phyloP scores from a whole-genome alignment of 208 protist species.

The Trypanosoma conorhini region DNA sequence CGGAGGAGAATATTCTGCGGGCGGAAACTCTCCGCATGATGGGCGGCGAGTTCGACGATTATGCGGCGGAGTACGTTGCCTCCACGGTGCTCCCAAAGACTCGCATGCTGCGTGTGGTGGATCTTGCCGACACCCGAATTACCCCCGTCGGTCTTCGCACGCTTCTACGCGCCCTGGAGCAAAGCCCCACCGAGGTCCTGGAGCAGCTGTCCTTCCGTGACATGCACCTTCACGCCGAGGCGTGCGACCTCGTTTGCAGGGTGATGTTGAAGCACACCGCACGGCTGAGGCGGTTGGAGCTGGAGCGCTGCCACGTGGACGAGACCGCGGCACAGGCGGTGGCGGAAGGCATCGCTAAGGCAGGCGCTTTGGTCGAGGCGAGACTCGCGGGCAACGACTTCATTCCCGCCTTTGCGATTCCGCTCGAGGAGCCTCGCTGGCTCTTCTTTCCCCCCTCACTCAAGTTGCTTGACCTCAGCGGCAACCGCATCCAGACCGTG shows the following conservation, averaged over 20 bases:
- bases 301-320: slow-evolving; percentile 40
- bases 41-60: slow-evolving; percentile 21
- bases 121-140: slow-evolving; percentile 9
- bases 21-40: slow-evolving; percentile 17
- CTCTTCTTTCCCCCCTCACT: slow-evolving; percentile 39
- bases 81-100: slow-evolving; percentile 10
- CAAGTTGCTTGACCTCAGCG: slow-evolving; percentile 39
- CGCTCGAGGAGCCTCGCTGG: neutral
- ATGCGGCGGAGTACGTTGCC: slow-evolving; percentile 11
- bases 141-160: slow-evolving; percentile 7
- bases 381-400: slow-evolving; percentile 50
- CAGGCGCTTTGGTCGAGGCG: slow-evolving; percentile 26
- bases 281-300: slow-evolving; percentile 21
- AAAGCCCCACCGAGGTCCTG: slow-evolving; percentile 9
- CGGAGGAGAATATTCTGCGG: slow-evolving; percentile 1
- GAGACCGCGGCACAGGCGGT: slow-evolving; percentile 35
- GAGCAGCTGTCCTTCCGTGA: slow-evolving; percentile 26
- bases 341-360: slow-evolving; percentile 29
- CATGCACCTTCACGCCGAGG: slow-evolving; percentile 26
- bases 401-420: slow-evolving; percentile 37
- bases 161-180: neutral
- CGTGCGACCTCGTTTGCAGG: slow-evolving; percentile 15
- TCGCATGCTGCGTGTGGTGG: slow-evolving; percentile 2
- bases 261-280: slow-evolving; percentile 21
- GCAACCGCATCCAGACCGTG: slow-evolving; percentile 39